Percentiles rank a stretch among this genome's conserved stretches.
Conservation (phyloP, 1,284 basidiomycete species). For the Cryptococcus sp. region DNA sequence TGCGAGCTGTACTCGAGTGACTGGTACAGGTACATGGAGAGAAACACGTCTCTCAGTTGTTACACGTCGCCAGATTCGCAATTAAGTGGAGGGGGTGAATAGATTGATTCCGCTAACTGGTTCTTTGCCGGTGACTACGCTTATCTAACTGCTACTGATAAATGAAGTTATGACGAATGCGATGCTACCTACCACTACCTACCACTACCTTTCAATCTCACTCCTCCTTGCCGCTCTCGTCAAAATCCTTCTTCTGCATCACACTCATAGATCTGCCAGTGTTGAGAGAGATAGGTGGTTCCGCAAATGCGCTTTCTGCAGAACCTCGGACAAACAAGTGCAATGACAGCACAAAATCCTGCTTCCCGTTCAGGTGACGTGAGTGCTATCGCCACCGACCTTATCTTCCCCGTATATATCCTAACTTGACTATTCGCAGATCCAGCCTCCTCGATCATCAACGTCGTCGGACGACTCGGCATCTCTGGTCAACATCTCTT, state of each 20-base stretch:
- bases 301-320: slow-evolving; percentile 11
- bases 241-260: background rate
- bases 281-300: too few relatives aligned
- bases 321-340: slow-evolving; percentile 4
- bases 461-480: background rate
- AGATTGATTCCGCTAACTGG: too few relatives aligned
- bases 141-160: background rate
- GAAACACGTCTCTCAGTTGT: background rate
- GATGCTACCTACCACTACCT: background rate
- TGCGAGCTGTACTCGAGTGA: background rate
- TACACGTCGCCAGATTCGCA: background rate
- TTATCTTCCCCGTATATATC: too few relatives aligned
- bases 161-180: background rate
- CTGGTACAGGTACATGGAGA: background rate
- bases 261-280: background rate
- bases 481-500: slow-evolving; percentile 11
- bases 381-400: slow-evolving; percentile 3
- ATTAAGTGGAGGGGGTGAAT: too few relatives aligned
- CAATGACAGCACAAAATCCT: slow-evolving; percentile 6
- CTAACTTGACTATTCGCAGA: background rate
- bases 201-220: background rate
- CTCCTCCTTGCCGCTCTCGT: background rate
- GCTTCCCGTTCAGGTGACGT: background rate
- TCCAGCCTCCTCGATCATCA: slow-evolving; percentile 2
- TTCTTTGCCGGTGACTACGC: too few relatives aligned